These are phyloP conservation scores for Seiridium unicorne DNA, from an alignment of 2,329 filamentous ascomycete genomes.

Conservation along the genomic window DNA sequence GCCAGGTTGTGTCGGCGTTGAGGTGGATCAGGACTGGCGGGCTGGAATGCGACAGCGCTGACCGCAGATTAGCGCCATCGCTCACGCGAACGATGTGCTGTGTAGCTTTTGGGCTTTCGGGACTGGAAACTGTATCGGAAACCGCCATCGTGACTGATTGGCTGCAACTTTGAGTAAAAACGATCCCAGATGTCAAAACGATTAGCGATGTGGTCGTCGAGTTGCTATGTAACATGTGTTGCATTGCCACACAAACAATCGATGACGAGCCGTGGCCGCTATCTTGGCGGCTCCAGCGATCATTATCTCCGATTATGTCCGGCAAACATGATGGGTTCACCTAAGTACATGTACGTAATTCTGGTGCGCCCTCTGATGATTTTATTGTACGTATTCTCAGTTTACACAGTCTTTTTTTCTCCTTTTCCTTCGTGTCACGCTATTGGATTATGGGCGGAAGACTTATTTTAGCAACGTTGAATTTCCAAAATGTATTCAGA, in stretches of 20 bases:
- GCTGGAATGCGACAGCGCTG: neutral
- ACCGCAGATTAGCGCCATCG: conserved; percentile 6
- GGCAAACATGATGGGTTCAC: neutral
- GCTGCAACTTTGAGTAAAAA: too few relatives aligned
- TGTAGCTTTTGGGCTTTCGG: neutral
- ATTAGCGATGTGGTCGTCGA: too few relatives aligned
- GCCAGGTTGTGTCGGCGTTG: conserved; percentile 67
- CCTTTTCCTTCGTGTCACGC: neutral
- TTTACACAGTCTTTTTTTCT: neutral
- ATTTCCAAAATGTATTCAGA: neutral
- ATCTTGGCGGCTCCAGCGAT: neutral
- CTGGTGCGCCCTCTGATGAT: neutral
- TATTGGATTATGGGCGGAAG: too few relatives aligned
- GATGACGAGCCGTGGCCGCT: neutral
- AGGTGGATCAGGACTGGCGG: conserved; percentile 57
- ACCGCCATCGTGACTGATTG: neutral
- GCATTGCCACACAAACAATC: neutral
- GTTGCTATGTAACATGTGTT: neutral
- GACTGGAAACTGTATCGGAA: neutral
- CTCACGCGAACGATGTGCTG: neutral
- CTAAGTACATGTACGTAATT: neutral
- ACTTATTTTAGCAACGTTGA: too few relatives aligned
- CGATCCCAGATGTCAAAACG: too few relatives aligned
- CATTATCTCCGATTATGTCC: neutral
- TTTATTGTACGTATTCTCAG: neutral